These are phyloP conservation scores for Gypsophila paniculata DNA, from an alignment of 179 eudicot genomes.

Conservation along the genomic window DNA sequence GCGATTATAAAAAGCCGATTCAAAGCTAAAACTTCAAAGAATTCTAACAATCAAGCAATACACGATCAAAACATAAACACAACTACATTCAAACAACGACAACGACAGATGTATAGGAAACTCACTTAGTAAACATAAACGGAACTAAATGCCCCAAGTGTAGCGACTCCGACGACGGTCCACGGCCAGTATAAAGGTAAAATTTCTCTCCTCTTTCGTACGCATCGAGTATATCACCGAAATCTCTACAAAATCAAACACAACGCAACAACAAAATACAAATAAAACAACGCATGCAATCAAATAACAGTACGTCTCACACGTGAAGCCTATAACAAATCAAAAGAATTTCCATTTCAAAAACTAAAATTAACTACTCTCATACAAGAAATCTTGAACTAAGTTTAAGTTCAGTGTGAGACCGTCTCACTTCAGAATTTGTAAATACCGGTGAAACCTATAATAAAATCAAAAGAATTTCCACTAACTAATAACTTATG, in stretches of 20 bases:
- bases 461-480: too few species aligned
- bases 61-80: not conserved
- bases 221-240: constrained; percentile 67
- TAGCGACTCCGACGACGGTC: constrained; percentile 88
- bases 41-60: not conserved
- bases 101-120: not conserved
- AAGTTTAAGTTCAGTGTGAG: too few species aligned
- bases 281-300: not conserved
- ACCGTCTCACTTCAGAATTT: too few species aligned
- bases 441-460: too few species aligned
- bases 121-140: constrained; percentile 92
- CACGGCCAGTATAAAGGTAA: constrained; percentile 85
- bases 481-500: too few species aligned
- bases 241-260: constrained; percentile 37
- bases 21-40: not conserved
- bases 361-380: too few species aligned
- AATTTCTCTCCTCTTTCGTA: constrained; percentile 82
- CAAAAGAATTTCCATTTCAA: too few species aligned
- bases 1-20: not conserved
- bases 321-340: too few species aligned
- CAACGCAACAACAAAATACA: not conserved
- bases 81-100: not conserved
- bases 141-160: constrained; percentile 94
- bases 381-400: too few species aligned
- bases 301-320: not conserved